A percentile compares a stretch with the other conserved stretches of the same genome.
These are phyloP conservation scores for Gossypium gossypioides DNA, from an alignment of 441 rosid genomes.

Conservation along the genomic window DNA sequence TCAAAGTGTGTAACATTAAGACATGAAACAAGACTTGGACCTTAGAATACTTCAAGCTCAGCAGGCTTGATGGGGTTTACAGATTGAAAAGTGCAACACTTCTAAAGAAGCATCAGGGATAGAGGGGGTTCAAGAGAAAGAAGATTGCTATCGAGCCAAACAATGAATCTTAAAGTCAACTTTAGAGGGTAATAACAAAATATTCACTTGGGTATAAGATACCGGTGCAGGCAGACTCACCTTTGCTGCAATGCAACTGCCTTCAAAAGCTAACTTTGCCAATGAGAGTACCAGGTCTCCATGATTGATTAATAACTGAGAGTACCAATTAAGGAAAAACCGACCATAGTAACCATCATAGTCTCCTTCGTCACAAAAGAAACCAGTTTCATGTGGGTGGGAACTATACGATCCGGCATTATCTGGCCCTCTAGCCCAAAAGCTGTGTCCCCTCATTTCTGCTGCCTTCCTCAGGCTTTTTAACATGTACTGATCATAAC, in stretches of 20 bases:
- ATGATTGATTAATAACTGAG: constrained; percentile 70
- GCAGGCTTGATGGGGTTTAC: not conserved
- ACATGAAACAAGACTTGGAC: not conserved
- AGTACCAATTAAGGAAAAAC: constrained; percentile 92
- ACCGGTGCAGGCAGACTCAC: constrained; percentile 29
- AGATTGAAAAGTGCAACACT: not conserved
- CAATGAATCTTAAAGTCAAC: not conserved
- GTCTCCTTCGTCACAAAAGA: constrained; percentile 96
- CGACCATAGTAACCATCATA: constrained; percentile 82
- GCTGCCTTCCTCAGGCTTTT: constrained; percentile 77
- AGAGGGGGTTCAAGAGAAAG: not conserved
- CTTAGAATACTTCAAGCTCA: not conserved
- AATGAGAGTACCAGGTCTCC: constrained; percentile 70
- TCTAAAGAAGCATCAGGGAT: not conserved
- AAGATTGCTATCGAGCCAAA: not conserved
- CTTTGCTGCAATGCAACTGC: constrained; percentile 67
- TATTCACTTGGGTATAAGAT: not conserved
- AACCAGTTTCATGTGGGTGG: constrained; percentile 81
- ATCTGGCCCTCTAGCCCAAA: constrained; percentile 91
- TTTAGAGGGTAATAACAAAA: constrained; percentile 7
- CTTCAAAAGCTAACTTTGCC: constrained; percentile 80
- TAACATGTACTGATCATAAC: constrained; percentile 76
- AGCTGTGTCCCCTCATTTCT: constrained; percentile 66
- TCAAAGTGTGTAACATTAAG: not conserved
- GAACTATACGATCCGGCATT: constrained; percentile 84